Evolutionary conservation across 106 monocot species (phyloP), one percentile per base, ranked within the genome.

Genomic region (Gastrodia elata): DNA sequence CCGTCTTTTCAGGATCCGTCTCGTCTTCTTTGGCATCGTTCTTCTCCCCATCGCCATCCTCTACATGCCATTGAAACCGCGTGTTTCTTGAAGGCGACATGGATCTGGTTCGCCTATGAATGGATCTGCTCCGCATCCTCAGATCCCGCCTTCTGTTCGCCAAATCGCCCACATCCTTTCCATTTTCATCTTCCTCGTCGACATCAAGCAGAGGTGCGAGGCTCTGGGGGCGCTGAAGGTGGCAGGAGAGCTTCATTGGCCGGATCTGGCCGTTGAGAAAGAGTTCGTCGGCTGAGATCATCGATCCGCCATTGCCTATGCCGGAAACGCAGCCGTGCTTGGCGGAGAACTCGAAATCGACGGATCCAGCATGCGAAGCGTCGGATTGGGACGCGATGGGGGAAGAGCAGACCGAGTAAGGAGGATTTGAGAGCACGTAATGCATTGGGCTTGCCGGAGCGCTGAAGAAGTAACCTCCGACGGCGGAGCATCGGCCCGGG

Each of bases 221-320:
- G 1, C 64, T 46, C 68, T 83, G 89, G 11, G 85, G 85, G 14
- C 77, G 81, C 69, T 84, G 83, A 8, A 83, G 80, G 65, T 84
- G 91, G 18, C 84, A 81, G 15, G 82, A 79, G 65, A 88, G 86
- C 49, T 82, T 83, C 86, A 91, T 80, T 27, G 89, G 89, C 9
- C 93, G 87, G 82, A 93, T 93, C 83, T 83, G 83, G 65, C 93
- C 93, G 43, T 89, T 87, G 71, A 83, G 72, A 78, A 93, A 93
- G 27, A 93, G 75, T 82, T 93, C 93, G 52, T 93, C 93, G 30
- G 93, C 93, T 38, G 93, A 85, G 65, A 44, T 84, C 89, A 89
- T 89, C 70, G 87, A 80, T n/a, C 83, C 83, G 16, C 5, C 52
- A 6, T 56, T 41, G 27, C 70, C n/a, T 28, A 32, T 75, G 59